Evolutionary conservation across 768 basidiomycete genomes (phyloP), one percentile per base, ranked within the genome.

Genomic region (Lactifluus subvellereus): DNA sequence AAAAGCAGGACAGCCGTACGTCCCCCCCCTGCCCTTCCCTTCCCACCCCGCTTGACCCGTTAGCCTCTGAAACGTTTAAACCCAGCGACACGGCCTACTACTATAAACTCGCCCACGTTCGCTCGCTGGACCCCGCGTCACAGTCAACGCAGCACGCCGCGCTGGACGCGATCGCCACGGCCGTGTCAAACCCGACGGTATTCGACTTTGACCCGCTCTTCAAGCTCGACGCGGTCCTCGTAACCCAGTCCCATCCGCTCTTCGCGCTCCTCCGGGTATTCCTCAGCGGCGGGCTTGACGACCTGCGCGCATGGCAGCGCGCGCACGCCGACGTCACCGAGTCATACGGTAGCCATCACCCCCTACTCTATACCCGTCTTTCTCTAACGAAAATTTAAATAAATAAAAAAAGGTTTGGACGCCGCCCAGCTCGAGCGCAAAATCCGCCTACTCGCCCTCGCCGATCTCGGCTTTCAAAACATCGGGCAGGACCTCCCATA

Each of bases 181-280:
- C 88, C 20, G 78, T 93, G 37, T 82, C 84, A 38, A 77, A 86
- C 42, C 85, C 88, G 3, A 75, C 76, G 14, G 72, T 89, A 61
- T 90, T 94, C 73, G 86, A 95, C 74, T 89, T 94, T 69, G 91
- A 94, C 72, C 72, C 85, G 7, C 75, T 92, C 33, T 86, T 92
- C 78, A 87, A 86, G 64, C 77, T 95, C 45, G 86, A 91, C 58
- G 82, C 85, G 1, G 81, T 91, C 40, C 72, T 88, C 47, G 79
- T 82, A 13, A 74, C 78, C 40, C 87, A 88, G 71, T 81, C 83
- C 52, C 84, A 89, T 71, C 85, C 86, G 37, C 78, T 92, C 11
- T 92, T 87, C 72, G 74, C 82, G 30, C 83, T 93, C n/a, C 75
- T 94, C 27, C 84, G 85, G 61, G 80, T 91, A 66, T 91, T 91